Conservation (phyloP, 2,329 filamentous ascomycete genomes). For the Ascochyta clinopodiicola region DNA sequence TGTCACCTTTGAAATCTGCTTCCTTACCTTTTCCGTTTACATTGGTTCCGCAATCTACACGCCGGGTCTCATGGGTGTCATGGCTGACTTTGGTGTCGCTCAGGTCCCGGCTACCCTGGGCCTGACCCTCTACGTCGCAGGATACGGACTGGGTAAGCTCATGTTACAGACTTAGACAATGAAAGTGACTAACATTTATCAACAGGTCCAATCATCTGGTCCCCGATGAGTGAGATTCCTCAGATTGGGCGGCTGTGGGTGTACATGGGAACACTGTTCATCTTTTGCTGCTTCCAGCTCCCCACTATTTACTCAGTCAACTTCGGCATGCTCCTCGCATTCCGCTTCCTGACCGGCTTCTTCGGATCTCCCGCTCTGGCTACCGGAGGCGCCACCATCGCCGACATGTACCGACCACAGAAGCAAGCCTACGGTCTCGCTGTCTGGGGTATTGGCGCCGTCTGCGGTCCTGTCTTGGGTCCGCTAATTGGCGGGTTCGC, state of each 20-base stretch:
- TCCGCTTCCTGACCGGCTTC: slow-evolving; percentile 59
- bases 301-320: slow-evolving; percentile 55
- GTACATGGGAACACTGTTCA: slow-evolving; percentile 34
- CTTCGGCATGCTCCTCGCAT: slow-evolving; percentile 58
- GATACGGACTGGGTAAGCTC: slow-evolving; percentile 33
- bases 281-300: slow-evolving; percentile 58
- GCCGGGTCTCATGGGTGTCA: slow-evolving; percentile 53
- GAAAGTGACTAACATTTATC: too few species aligned
- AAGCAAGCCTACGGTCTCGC: slow-evolving; percentile 50
- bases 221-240: slow-evolving; percentile 58
- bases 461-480: slow-evolving; percentile 53
- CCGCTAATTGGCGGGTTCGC: slow-evolving; percentile 54
- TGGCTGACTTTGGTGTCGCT: slow-evolving; percentile 60
- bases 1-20: slow-evolving; percentile 55
- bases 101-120: slow-evolving; percentile 56
- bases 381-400: slow-evolving; percentile 55
- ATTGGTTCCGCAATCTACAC: slow-evolving; percentile 61
- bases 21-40: slow-evolving; percentile 61
- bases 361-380: slow-evolving; percentile 56
- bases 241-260: slow-evolving; percentile 53
- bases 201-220: slow-evolving; percentile 41
- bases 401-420: slow-evolving; percentile 52
- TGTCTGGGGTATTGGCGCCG: slow-evolving; percentile 51
- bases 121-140: slow-evolving; percentile 45
- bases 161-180: too few species aligned